Percentiles rank a stretch among this genome's conserved stretches.
Evolutionary conservation across 768 basidiomycete species (phyloP).

Genomic region (Daedaleopsis sinensis): DNA sequence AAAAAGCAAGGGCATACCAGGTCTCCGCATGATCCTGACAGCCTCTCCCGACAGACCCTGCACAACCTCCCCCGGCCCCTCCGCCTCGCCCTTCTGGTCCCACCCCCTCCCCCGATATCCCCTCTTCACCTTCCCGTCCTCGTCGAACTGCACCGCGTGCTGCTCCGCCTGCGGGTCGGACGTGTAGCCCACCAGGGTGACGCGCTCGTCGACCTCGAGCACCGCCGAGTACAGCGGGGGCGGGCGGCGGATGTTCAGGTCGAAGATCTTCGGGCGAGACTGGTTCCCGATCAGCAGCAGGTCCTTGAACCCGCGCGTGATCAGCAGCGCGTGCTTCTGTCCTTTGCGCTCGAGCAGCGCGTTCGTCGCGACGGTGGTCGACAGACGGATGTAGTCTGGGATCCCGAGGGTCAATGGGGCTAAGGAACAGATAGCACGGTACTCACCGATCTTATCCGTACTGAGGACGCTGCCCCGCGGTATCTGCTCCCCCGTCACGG

Average conservation of each 20-base stretch:
- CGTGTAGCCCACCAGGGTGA: constrained; percentile 91
- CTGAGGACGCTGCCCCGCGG: constrained; percentile 66
- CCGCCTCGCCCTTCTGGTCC: constrained; percentile 69
- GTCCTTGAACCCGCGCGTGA: constrained; percentile 91
- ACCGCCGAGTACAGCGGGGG: constrained; percentile 77
- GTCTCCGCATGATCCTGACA: constrained; percentile 77
- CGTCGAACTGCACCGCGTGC: constrained; percentile 77
- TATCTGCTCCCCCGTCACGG: constrained; percentile 68
- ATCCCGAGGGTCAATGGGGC: too few relatives aligned
- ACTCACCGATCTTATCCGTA: constrained; percentile 79
- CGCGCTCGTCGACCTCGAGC: constrained; percentile 85
- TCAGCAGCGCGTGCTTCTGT: constrained; percentile 86
- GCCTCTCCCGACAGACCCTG: constrained; percentile 87
- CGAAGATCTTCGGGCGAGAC: constrained; percentile 92
- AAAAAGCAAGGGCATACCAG: constrained; percentile 46
- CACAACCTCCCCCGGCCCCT: constrained; percentile 82
- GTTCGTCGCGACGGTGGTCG: constrained; percentile 96
- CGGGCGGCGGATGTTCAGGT: constrained; percentile 84
- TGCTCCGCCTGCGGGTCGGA: constrained; percentile 83
- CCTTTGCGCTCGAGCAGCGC: constrained; percentile 95
- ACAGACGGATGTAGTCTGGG: constrained; percentile 86
- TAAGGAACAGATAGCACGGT: neutral
- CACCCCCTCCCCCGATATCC: constrained; percentile 80
- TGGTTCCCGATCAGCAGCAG: constrained; percentile 94
- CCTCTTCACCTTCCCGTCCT: constrained; percentile 62